Percentiles rank a stretch among this genome's conserved stretches.
Conservation (phyloP, 371 early-diverging fungal species). For the Dichotomocladium elegans region DNA sequence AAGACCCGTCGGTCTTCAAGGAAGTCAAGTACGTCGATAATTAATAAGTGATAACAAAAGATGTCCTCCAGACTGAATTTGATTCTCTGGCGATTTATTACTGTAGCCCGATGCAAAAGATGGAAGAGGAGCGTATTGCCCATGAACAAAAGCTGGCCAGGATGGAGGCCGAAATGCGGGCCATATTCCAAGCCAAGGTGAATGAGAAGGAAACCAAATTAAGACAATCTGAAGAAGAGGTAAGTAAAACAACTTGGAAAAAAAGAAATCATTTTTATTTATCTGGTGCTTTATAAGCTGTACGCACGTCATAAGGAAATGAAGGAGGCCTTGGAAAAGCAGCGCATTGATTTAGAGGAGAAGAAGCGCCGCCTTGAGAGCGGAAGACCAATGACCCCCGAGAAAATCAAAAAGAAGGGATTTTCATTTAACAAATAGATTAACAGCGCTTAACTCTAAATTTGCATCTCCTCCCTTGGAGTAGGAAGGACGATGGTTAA, state of each 20-base stretch:
- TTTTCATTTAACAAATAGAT: conserved; percentile 63
- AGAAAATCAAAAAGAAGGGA: conserved; percentile 75
- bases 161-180: conserved; percentile 98
- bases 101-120: conserved; percentile 81
- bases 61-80: too few species aligned
- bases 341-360: conserved; percentile 88
- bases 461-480: too few species aligned
- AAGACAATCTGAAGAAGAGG: conserved; percentile 95
- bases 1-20: conserved; percentile 77
- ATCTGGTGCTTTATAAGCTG: conserved; percentile 47
- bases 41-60: too few species aligned
- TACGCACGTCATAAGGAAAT: conserved; percentile 94
- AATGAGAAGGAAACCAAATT: conserved; percentile 96
- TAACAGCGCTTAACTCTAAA: too few species aligned
- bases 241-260: conserved; percentile 15
- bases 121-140: conserved; percentile 89
- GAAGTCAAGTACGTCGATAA: conserved; percentile 59
- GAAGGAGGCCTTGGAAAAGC: conserved; percentile 93
- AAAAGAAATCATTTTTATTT: background rate
- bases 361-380: conserved; percentile 85
- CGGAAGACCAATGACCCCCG: conserved; percentile 80
- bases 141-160: conserved; percentile 95
- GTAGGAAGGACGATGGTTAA: too few species aligned
- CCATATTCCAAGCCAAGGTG: conserved; percentile 97
- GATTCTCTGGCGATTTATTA: too few species aligned